A percentile compares a stretch with the other conserved stretches of the same genome.
Conservation (phyloP, 805 yeast genomes). For the Yamadazyma scolyti region DNA sequence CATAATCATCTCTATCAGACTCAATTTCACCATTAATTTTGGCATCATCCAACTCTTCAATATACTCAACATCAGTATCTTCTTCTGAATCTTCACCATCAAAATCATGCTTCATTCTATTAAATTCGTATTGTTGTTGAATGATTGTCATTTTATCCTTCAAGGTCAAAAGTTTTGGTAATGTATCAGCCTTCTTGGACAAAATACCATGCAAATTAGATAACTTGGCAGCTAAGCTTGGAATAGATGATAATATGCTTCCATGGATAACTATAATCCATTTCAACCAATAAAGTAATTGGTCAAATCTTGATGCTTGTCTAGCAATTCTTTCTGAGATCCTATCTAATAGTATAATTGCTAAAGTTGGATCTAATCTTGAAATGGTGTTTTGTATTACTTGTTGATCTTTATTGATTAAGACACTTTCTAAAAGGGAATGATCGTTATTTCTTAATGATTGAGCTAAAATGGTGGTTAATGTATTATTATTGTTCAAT, state of each 20-base stretch:
- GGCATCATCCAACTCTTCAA: constrained; percentile 64
- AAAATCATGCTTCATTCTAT: not conserved
- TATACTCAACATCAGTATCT: constrained; percentile 61
- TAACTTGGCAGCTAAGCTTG: constrained; percentile 40
- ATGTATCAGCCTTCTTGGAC: constrained; percentile 44
- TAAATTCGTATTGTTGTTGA: constrained; percentile 37
- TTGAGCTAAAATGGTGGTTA: constrained; percentile 82
- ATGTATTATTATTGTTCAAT: constrained; percentile 56
- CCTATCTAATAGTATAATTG: constrained; percentile 48
- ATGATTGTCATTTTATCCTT: constrained; percentile 48
- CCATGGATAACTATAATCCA: constrained; percentile 57
- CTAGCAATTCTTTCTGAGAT: constrained; percentile 50
- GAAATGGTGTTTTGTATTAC: constrained; percentile 49
- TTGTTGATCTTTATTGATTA: constrained; percentile 50
- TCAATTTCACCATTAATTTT: constrained; percentile 21
- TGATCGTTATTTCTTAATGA: constrained; percentile 86
- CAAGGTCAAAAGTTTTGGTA: constrained; percentile 49
- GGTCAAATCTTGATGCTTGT: constrained; percentile 48
- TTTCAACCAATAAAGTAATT: constrained; percentile 52
- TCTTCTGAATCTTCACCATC: constrained; percentile 19
- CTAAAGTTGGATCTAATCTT: constrained; percentile 46
- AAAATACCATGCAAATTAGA: constrained; percentile 46
- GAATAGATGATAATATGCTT: constrained; percentile 43
- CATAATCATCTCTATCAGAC: constrained; percentile 9
- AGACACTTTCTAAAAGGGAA: constrained; percentile 78